Conservation (phyloP, 2,329 filamentous ascomycete genomes). For the Hawksworthiomyces lignivorus region DNA sequence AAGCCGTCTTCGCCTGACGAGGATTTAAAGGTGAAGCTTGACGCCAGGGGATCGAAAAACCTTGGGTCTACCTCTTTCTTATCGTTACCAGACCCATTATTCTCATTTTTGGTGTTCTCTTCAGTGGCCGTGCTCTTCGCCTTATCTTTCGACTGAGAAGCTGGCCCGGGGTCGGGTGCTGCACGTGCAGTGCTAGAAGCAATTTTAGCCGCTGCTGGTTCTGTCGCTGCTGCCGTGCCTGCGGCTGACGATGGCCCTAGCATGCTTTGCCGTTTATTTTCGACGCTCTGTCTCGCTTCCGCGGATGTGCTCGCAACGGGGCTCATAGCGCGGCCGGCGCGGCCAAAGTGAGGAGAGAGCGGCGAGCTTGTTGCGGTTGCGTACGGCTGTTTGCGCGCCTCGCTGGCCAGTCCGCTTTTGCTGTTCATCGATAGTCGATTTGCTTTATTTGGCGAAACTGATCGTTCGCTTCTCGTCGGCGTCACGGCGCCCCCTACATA, state of each 20-base stretch:
- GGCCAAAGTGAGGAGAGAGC: slow-evolving; percentile 10
- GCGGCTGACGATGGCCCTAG: too few species aligned
- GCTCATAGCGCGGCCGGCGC: slow-evolving; percentile 24
- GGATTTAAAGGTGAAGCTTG: slow-evolving; percentile 43
- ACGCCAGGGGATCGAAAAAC: slow-evolving; percentile 49
- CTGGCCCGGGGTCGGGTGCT: too few species aligned
- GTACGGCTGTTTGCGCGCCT: slow-evolving; percentile 39
- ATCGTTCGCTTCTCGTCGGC: slow-evolving; percentile 43
- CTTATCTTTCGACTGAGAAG: too few species aligned
- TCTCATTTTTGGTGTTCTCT: background rate
- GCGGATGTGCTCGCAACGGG: slow-evolving; percentile 29
- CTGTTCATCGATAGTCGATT: slow-evolving; percentile 30
- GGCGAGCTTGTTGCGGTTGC: slow-evolving; percentile 15
- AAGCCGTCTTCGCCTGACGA: slow-evolving; percentile 32
- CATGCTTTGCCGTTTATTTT: too few species aligned
- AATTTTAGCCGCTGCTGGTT: too few species aligned
- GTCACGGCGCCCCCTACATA: slow-evolving; percentile 24
- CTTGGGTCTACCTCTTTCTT: too few species aligned
- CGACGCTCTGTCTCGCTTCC: too few species aligned
- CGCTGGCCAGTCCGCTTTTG: slow-evolving; percentile 34
- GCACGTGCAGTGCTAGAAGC: too few species aligned
- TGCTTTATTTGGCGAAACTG: slow-evolving; percentile 45
- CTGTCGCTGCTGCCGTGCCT: too few species aligned
- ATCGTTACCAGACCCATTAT: background rate
- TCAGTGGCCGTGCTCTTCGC: too few species aligned